phyloP scores from a whole-genome alignment of 352 stramenopile species.

The Pythium sp. region DNA sequence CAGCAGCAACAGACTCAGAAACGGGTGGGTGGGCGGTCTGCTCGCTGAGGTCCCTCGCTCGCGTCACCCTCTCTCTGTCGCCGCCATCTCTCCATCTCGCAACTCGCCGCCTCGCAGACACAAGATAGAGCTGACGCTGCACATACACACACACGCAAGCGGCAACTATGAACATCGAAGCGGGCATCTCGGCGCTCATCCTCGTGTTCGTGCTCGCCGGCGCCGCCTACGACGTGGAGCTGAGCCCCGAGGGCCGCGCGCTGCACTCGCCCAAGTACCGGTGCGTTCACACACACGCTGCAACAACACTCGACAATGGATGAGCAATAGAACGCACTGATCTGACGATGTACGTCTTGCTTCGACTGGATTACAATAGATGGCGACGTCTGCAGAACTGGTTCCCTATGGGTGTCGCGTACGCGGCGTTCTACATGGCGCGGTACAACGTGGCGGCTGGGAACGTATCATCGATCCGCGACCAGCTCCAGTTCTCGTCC shows the following conservation, averaged over 20 bases:
- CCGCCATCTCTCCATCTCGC: neutral
- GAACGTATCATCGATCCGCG: slow-evolving; percentile 57
- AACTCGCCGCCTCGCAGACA: neutral
- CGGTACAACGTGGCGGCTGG: slow-evolving; percentile 70
- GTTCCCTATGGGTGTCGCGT: slow-evolving; percentile 74
- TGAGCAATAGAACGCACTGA: neutral
- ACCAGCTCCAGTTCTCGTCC: slow-evolving; percentile 54
- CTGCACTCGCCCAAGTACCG: slow-evolving; percentile 58
- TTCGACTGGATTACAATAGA: slow-evolving; percentile 14
- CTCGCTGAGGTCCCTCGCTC: neutral
- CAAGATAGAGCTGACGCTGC: neutral
- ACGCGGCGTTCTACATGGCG: slow-evolving; percentile 80
- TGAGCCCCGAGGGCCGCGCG: slow-evolving; percentile 47
- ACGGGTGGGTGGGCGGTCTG: neutral
- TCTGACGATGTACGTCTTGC: neutral
- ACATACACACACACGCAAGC: neutral
- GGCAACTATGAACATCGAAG: slow-evolving; percentile 36
- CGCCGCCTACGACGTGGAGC: slow-evolving; percentile 60
- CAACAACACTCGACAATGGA: too few relatives aligned
- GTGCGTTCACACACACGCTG: slow-evolving; percentile 17
- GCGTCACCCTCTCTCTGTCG: neutral
- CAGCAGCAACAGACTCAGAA: neutral
- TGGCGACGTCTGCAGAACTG: slow-evolving; percentile 71
- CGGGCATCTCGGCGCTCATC: slow-evolving; percentile 53
- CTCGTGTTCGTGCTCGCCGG: slow-evolving; percentile 50